These are phyloP conservation scores for Ceratonia siliqua DNA, from an alignment of 306 rosid genomes.

Conservation along the genomic window DNA sequence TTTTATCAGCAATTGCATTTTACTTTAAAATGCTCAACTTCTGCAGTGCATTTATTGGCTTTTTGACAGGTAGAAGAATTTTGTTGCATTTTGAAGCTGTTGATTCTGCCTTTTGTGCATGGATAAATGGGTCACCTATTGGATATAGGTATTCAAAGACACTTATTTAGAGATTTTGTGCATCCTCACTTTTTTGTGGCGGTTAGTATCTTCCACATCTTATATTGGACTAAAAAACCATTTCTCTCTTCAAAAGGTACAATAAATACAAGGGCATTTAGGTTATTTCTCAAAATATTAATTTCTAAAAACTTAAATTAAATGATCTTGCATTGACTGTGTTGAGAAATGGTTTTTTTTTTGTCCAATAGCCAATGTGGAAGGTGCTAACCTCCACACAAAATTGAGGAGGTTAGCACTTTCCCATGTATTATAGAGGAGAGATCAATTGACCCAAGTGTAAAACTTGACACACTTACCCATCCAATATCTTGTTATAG, in stretches of 20 bases:
- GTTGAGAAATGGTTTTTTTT: neutral
- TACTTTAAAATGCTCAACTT: neutral
- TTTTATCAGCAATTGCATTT: neutral
- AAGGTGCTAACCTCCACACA: neutral
- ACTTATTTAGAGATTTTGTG: neutral
- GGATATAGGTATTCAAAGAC: constrained; percentile 72
- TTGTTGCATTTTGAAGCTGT: constrained; percentile 95
- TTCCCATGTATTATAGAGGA: neutral
- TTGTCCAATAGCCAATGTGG: neutral
- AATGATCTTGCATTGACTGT: neutral
- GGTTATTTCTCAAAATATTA: neutral
- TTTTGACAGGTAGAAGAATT: constrained; percentile 82
- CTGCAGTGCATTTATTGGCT: constrained; percentile 23
- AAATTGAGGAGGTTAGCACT: neutral
- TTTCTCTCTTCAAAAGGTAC: neutral
- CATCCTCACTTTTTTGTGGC: neutral
- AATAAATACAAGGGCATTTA: neutral
- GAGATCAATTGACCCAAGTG: neutral
- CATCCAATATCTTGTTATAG: neutral
- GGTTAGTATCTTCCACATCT: neutral
- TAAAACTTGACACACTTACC: neutral
- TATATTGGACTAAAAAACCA: neutral
- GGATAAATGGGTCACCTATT: constrained; percentile 84
- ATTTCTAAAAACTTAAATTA: neutral
- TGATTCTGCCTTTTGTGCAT: constrained; percentile 92